Evolutionary conservation across 2,329 filamentous ascomycete genomes (phyloP).

Genomic region (Fusarium annulatum): DNA sequence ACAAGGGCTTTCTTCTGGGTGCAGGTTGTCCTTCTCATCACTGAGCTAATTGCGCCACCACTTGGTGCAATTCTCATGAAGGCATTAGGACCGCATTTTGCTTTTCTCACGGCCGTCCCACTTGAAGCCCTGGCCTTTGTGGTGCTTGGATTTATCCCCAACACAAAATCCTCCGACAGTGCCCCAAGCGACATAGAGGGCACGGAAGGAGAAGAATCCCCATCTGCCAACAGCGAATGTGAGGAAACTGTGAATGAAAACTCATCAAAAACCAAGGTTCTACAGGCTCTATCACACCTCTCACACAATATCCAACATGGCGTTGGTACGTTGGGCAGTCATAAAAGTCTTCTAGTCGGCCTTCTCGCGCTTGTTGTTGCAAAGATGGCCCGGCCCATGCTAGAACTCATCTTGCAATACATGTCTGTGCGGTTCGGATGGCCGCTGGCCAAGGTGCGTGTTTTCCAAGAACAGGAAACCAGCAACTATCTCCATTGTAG

Average conservation of each 20-base stretch:
- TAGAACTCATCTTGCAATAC: background rate
- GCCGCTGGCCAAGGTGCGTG: background rate
- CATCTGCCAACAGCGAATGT: background rate
- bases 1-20: slow-evolving; percentile 4
- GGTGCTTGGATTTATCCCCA: background rate
- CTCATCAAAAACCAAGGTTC: background rate
- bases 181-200: background rate
- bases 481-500: background rate
- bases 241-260: background rate
- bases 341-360: background rate
- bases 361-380: background rate
- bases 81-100: background rate
- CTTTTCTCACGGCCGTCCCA: background rate
- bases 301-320: background rate
- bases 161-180: background rate
- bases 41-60: background rate
- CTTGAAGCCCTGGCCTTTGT: slow-evolving; percentile 2
- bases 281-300: background rate
- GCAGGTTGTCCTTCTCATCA: background rate
- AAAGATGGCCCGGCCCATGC: background rate
- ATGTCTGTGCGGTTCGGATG: slow-evolving; percentile 7
- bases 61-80: background rate
- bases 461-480: too few relatives aligned
- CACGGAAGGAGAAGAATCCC: background rate
- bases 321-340: background rate